Conservation (phyloP, 2,329 filamentous ascomycete genomes). For the Fusarium luffae region DNA sequence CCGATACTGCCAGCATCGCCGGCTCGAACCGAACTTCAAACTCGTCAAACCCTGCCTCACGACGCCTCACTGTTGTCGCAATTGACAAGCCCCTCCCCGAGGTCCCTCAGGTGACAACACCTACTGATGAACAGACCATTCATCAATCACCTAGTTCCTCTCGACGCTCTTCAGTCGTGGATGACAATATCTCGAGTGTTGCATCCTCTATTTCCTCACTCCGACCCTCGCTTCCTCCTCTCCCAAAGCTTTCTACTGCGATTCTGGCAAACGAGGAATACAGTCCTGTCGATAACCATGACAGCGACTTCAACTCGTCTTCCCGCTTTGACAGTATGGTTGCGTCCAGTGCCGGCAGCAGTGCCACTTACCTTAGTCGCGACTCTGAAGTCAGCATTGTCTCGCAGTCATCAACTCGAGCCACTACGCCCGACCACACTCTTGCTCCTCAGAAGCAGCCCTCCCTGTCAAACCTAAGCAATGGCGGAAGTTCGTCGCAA, state of each 20-base stretch:
- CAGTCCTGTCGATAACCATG: constrained; percentile 60
- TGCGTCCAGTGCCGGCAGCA: constrained; percentile 80
- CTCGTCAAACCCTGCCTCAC: constrained; percentile 51
- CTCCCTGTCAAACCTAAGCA: constrained; percentile 75
- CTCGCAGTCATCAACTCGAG: constrained; percentile 86
- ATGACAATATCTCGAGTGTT: constrained; percentile 56
- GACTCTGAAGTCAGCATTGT: constrained; percentile 84
- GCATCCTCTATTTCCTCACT: constrained; percentile 61
- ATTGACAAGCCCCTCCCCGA: constrained; percentile 76
- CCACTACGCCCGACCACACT: constrained; percentile 82
- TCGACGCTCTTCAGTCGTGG: constrained; percentile 56
- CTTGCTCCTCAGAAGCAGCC: constrained; percentile 67
- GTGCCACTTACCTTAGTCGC: constrained; percentile 80
- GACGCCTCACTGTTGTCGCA: constrained; percentile 56
- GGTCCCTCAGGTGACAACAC: constrained; percentile 66
- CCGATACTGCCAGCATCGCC: constrained; percentile 52
- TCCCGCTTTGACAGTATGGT: constrained; percentile 76
- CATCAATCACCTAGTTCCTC: constrained; percentile 53
- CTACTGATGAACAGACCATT: constrained; percentile 47
- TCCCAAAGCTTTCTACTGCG: constrained; percentile 68
- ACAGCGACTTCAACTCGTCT: constrained; percentile 62
- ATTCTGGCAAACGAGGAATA: constrained; percentile 61
- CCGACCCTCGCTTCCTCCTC: constrained; percentile 63
- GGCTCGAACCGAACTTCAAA: constrained; percentile 54
- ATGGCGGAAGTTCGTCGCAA: constrained; percentile 71